These are phyloP conservation scores for Backusella sp. DNA, from an alignment of 192 early-diverging fungal species.

Conservation along the genomic window DNA sequence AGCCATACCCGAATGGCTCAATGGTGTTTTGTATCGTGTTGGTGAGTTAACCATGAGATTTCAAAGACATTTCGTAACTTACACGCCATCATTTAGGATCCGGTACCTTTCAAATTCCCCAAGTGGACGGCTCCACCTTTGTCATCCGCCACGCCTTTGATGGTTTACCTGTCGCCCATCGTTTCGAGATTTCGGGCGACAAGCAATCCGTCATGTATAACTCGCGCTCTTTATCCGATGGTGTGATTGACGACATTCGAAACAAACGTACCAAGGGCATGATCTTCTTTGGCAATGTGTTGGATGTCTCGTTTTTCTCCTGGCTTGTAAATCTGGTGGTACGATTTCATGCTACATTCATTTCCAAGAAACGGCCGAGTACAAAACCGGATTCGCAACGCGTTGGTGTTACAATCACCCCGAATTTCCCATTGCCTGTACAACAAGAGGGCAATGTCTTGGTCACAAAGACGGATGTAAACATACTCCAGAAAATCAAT, in stretches of 20 bases:
- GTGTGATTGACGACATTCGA: conserved; percentile 11
- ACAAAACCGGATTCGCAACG: background rate
- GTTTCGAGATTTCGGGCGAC: conserved; percentile 19
- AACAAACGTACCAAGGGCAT: background rate
- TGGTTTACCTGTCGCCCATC: conserved; percentile 28
- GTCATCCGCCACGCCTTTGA: conserved; percentile 37
- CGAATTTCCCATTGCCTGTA: conserved; percentile 32
- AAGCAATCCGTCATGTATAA: conserved; percentile 20
- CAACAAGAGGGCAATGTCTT: background rate
- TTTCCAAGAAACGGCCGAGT: background rate
- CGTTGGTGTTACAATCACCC: conserved; percentile 31
- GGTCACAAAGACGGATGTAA: conserved; percentile 37
- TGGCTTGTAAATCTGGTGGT: background rate
- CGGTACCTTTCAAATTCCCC: conserved; percentile 24
- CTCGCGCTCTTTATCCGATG: conserved; percentile 25
- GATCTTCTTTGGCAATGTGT: conserved; percentile 28
- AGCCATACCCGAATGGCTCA: conserved; percentile 47
- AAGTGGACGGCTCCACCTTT: conserved; percentile 20
- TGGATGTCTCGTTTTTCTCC: background rate
- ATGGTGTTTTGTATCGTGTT: conserved; percentile 47
- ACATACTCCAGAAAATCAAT: conserved; percentile 30
- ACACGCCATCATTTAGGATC: conserved; percentile 8
- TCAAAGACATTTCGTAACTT: background rate
- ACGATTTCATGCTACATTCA: background rate
- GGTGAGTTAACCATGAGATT: conserved; percentile 23